Base-by-base conservation (phyloP, 164 flowering plant species). In the Paratinospora sagittata region DNA sequence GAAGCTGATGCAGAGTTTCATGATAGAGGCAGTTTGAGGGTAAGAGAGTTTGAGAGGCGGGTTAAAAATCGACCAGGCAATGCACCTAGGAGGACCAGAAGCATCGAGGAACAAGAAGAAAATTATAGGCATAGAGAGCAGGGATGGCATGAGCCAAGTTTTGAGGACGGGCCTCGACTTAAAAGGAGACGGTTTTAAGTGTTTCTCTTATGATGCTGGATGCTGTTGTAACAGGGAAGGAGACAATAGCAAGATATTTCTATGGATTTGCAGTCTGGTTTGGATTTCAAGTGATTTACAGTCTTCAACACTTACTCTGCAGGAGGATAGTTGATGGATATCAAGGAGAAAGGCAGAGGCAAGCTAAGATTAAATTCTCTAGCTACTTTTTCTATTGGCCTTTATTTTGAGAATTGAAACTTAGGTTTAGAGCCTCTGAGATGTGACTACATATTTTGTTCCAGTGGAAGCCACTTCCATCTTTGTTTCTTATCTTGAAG, bases 161-260 rank as follows among this genome's bases (percentile, higher is more conserved):
- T 85, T 70, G 79, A 76, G 71, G 89, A 82, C 66, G 82, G 71
- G 6, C 70, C 82, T n/a, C 74, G 81, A 36, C 58, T 72, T 69
- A 88, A 84, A 71, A 83, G 87, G 64, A 78, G 84, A 73, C 82
- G 88, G 75, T 84, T 82, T 66, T 89, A 79, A 82, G 34, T 82
- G 13, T 55, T 30, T 17, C 39, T 68, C 24, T 19, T 68, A 0
- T n/a, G 21, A n/a, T 19, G 13, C 60, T 17, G 60, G 21, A 24
- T 24, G 16, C 14, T 24, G 30, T 24, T 61, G 4, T 23, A 23
- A 58, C 26, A 6, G 24, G 27, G 27, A 27, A 61, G 3, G 64
- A 61, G 1, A 23, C 30, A 19, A 11, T 52, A 52, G 16, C 13
- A 12, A 41, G 12, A 41, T 41, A 41, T 41, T 41, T 17, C 34